Base-by-base conservation (phyloP, 495 filamentous ascomycete species). In the Penicillium ochrochloron region DNA sequence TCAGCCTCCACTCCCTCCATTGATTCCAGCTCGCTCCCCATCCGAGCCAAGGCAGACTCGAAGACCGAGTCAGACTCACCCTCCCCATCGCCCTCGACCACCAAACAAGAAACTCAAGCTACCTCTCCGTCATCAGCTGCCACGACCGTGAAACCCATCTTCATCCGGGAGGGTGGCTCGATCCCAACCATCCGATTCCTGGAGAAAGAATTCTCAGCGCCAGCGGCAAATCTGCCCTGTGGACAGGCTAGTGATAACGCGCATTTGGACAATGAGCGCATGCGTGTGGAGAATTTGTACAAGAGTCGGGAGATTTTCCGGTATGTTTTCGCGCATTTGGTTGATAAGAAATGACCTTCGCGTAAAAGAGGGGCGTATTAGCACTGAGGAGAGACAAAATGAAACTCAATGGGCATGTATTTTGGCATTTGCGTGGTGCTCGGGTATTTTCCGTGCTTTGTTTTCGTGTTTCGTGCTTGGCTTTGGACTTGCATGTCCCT, bases 181-280 rank as follows among this genome's bases (percentile, higher is more conserved):
- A 98, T 99, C 66, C 94, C 96, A 1, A 89, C 91, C 0, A 97
- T 97, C 61, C 81, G 95, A 11, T 98, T 98, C 74, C 74, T 99
- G 52, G 95, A 99, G 74, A 95, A 96, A 77, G 93, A 96, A 69
- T 98, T 98, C 71, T 84, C 85, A 2, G 95, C 95, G 0, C 93
- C 93, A 0, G 95, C 96, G 0, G 95, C 95, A 0, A 94, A 98
- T 75, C 72, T 99, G 44, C 96, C 95, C 0, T 97, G 94, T 71
- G 95, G 95, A 2, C 95, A 98, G 75, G 93, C 94, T 46, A 97
- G 93, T 71, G 95, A 99, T 73, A 86, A 86, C 57, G 95, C 94
- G 29, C 95, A 99, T 87, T 76, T 99, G 76, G 92, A 96, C 69
- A 97, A 98, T 73, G 95, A 99, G 83, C 80, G 96, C 60, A 76